Evolutionary conservation across 73 alveolate species (phyloP).

Genomic region (Uronychia setigera): DNA sequence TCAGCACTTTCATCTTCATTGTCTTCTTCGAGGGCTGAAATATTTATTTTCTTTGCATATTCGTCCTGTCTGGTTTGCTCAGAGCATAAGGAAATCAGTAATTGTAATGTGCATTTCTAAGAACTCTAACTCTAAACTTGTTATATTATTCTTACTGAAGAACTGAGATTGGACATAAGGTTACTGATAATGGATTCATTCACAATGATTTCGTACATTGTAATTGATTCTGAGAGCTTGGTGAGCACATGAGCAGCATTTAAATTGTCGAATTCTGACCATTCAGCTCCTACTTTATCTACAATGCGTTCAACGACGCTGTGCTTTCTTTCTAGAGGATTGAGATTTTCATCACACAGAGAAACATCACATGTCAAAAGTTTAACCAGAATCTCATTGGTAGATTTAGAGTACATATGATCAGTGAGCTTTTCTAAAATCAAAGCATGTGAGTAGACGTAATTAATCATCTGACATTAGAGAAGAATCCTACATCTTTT

Average conservation of each 20-base stretch:
- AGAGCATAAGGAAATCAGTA: not conserved
- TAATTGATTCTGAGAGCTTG: not conserved
- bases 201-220: not conserved
- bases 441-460: not conserved
- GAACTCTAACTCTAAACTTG: not conserved
- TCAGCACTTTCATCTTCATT: too few relatives aligned
- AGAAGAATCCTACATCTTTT: not conserved
- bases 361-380: not conserved
- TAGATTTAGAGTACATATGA: not conserved
- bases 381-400: not conserved
- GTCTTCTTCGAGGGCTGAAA: not conserved
- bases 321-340: not conserved
- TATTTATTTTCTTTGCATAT: not conserved
- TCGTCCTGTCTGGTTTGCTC: not conserved
- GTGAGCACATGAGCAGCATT: not conserved
- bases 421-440: not conserved
- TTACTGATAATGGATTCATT: not conserved
- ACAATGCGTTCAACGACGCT: too few relatives aligned
- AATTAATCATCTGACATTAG: not conserved
- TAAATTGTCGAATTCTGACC: not conserved
- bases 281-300: not conserved
- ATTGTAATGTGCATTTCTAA: not conserved
- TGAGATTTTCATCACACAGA: not conserved
- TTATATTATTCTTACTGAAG: not conserved
- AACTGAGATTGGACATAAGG: not conserved